Percentiles rank a stretch among this genome's conserved stretches.
phyloP scores from a whole-genome alignment of 2,329 filamentous ascomycete species.

The Diaporthe citri region DNA sequence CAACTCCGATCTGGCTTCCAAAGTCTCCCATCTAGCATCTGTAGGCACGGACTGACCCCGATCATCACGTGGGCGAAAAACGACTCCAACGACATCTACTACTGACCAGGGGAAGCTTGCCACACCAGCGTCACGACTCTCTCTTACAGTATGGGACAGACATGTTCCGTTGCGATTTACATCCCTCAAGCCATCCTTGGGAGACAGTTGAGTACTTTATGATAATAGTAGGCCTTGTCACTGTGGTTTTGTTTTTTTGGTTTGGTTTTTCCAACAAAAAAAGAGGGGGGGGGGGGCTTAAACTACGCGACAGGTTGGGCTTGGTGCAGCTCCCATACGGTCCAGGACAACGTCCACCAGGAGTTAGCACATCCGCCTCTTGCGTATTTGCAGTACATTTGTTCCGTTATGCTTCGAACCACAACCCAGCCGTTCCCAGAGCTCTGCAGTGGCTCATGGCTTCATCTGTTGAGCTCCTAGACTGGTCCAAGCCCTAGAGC shows the following conservation, averaged over 20 bases:
- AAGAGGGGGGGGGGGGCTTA: no score
- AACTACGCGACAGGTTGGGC: background rate
- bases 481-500: background rate
- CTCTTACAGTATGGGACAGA: no score
- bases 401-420: no score
- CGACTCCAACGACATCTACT: background rate
- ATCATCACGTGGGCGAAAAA: background rate
- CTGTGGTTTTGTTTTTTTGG: no score
- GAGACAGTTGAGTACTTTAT: background rate
- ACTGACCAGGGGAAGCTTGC: background rate
- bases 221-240: background rate
- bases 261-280: no score
- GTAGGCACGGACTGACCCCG: background rate
- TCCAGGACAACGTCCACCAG: background rate
- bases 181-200: background rate
- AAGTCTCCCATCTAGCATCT: background rate
- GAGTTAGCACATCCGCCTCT: background rate
- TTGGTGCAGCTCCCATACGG: background rate
- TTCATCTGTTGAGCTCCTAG: background rate
- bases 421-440: background rate
- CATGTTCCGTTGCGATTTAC: background rate
- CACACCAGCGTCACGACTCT: background rate
- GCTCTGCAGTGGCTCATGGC: background rate
- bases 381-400: background rate
- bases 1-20: background rate